Base-by-base conservation (phyloP, 208 protist genomes). In the Wallacemonas sp. region DNA sequence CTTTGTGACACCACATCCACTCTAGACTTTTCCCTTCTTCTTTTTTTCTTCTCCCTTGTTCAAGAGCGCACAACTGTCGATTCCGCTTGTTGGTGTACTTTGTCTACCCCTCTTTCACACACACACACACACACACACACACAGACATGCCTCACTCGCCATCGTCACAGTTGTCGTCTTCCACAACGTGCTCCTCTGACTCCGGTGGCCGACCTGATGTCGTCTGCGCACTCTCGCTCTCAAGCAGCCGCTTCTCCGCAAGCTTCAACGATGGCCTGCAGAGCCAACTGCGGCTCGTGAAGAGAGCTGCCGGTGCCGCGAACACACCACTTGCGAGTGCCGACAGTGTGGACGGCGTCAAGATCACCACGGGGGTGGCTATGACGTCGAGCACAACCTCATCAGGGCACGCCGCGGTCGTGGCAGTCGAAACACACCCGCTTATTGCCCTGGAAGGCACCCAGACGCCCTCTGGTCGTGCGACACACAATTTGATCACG, bases 211-310 rank as follows among this genome's bases (percentile, higher is more conserved):
- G 0, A 27, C 52, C 30, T 19, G 52, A 58, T 5, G 52, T 39
- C 4, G 14, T 58, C 19, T 17, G 34, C 52, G 32, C 52, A 9
- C 4, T 58, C 32, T 58, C 52, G 16, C 17, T 58, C 23, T 58
- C 52, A 4, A 14, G 29, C 29, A 58, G 52, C n/a, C 52, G 52
- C 14, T 58, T 58, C 52, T 58, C 52, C n/a, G 32, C 32, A 9
- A 58, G 52, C 32, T 58, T 58, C 52, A 58, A 58, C 30, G 52
- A 58, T 21, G 30, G n/a, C 9, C 26, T 41, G 32, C 6, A 4
- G 29, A 58, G 52, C 32, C n/a, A 11, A 2, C 32, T 58, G 26
- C 52, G 32, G 3, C 32, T 58, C 29, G 38, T 58, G 6, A 58
- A 19, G n/a, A n/a, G n/a, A n/a, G n/a, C n/a, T n/a, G n/a, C n/a